Percentiles rank a stretch among this genome's conserved stretches.
phyloP scores from a whole-genome alignment of 2,329 filamentous ascomycete species.

The Ophiostoma quercus region DNA sequence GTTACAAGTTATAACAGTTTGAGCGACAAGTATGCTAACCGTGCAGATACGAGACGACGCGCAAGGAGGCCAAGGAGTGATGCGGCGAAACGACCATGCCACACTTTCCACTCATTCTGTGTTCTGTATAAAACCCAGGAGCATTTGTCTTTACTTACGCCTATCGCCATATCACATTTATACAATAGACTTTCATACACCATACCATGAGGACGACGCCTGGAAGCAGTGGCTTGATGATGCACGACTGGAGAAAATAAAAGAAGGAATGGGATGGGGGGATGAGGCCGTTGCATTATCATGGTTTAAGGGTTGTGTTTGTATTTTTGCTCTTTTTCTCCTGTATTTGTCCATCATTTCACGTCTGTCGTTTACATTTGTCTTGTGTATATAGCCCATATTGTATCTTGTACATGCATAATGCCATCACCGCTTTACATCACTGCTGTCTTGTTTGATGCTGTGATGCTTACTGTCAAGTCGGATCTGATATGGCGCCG shows the following conservation, averaged over 20 bases:
- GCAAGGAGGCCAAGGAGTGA: slow-evolving; percentile 4
- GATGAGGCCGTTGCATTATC: background rate
- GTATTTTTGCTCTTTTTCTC: background rate
- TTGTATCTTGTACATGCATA: slow-evolving; percentile 20
- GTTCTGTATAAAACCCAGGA: background rate
- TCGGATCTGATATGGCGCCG: background rate
- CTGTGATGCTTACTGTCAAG: background rate
- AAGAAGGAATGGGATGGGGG: background rate
- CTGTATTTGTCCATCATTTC: background rate
- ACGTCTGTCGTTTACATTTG: background rate
- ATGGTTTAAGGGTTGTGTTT: background rate
- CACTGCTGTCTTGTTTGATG: background rate
- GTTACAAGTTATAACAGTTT: background rate
- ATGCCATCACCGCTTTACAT: slow-evolving; percentile 26
- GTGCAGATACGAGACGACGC: slow-evolving; percentile 10
- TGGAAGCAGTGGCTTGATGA: background rate
- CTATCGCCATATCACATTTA: background rate
- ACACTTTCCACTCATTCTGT: background rate
- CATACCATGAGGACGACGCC: background rate
- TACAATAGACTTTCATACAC: slow-evolving; percentile 11
- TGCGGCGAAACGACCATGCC: background rate
- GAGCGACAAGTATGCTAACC: background rate
- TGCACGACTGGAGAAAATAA: background rate
- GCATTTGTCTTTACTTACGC: background rate
- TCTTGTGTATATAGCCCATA: slow-evolving; percentile 18